Percentiles rank a stretch among this genome's conserved stretches.
Evolutionary conservation across 495 filamentous ascomycete species (phyloP).

Genomic region (Ascobolus immersus): DNA sequence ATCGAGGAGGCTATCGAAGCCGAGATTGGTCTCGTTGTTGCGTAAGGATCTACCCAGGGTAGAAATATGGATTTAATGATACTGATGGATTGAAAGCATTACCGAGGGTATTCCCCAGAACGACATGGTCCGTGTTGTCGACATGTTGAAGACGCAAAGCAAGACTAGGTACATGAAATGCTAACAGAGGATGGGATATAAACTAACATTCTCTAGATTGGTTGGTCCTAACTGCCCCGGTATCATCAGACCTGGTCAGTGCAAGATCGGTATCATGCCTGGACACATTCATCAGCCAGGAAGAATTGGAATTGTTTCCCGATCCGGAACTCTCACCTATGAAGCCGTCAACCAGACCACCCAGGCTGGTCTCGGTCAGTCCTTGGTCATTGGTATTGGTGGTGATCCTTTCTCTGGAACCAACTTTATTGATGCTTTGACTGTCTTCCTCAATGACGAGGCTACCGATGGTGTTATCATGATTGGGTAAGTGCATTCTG

Average conservation of each 20-base stretch:
- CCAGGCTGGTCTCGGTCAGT: slow-evolving; percentile 84
- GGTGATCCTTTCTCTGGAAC: slow-evolving; percentile 97
- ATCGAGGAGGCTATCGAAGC: slow-evolving; percentile 92
- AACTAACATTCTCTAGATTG: slow-evolving; percentile 1
- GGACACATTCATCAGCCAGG: slow-evolving; percentile 99
- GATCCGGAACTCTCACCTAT: slow-evolving; percentile 94
- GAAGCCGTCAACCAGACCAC: slow-evolving; percentile 99
- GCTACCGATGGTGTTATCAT: slow-evolving; percentile 99
- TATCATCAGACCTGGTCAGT: slow-evolving; percentile 92
- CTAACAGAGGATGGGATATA: not conserved
- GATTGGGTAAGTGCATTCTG: too few relatives aligned
- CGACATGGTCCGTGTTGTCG: slow-evolving; percentile 99
- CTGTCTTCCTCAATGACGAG: slow-evolving; percentile 83
- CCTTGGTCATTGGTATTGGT: slow-evolving; percentile 85
- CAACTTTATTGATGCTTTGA: slow-evolving; percentile 98
- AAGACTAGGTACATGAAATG: slow-evolving; percentile 40
- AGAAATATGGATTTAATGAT: slow-evolving; percentile 6
- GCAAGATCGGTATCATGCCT: slow-evolving; percentile 99
- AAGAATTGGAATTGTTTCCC: slow-evolving; percentile 91
- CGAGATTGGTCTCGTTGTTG: slow-evolving; percentile 80
- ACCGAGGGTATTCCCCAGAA: slow-evolving; percentile 44
- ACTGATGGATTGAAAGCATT: slow-evolving; percentile 30
- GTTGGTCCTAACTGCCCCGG: slow-evolving; percentile 61
- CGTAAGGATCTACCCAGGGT: slow-evolving; percentile 24
- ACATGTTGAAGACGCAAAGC: slow-evolving; percentile 88